Evolutionary conservation across 495 filamentous ascomycete genomes (phyloP), one percentile per base, ranked within the genome.

Genomic region (Xylaria bambusicola): DNA sequence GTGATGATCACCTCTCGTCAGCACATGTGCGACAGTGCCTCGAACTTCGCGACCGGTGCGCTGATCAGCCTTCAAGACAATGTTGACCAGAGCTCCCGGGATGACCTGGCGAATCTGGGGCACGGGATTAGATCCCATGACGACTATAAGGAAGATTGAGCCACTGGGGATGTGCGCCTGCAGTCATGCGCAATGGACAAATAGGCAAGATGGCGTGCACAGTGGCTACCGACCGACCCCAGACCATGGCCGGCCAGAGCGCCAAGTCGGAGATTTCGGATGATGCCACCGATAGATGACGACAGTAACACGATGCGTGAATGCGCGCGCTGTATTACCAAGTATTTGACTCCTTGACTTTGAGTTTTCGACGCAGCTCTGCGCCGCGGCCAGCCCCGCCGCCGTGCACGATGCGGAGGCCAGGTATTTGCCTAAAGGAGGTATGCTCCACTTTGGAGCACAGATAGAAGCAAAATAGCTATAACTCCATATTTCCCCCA

Each of bases 1-100:
- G n/a, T 86, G 84, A 61, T 92, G 88, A 53, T 90, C 80, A 12
- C 86, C 87, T 8, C 75, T 67, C n/a, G 88, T 91, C 20, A 91
- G 73, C 6, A 91, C 70, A 18, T 87, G 81, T 29, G 72, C 72
- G 3, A 91, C 81, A 0, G 73, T 70, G 9, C 88, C 88, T 45
- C 75, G 72, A 2, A 89, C 86, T 62, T 88, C 82, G 38, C 80
- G 81, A 10, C 88, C 88, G 1, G 87, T 90, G 0, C 77, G 80
- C 64, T 92, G 88, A 65, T 92, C 88, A 12, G 69, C 76, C 65
- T 92, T 92, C 26, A 89, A 77, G 2, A 90, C 75, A 23, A 92
- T 88, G 54, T 85, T 86, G 55, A 91, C 88, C 15, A 46, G 36
- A 5, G 85, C 79, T 44, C 88, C 88, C 8, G 74, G 75, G 9